These are phyloP conservation scores for Fusarium sp. DNA, from an alignment of 2,329 filamentous ascomycete species.

Conservation along the genomic window DNA sequence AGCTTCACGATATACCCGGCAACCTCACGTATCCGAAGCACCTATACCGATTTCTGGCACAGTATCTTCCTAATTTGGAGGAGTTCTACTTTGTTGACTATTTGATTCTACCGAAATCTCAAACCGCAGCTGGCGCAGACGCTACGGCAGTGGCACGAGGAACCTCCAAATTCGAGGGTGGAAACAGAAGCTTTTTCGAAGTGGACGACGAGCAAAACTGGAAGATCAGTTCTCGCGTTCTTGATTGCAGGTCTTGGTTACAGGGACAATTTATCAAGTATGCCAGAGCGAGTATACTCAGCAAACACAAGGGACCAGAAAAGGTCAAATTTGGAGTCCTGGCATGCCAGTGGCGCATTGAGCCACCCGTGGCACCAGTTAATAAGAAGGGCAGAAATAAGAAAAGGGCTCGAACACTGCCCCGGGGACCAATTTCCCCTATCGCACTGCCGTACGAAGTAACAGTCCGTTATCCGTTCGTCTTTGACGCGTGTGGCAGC, in stretches of 20 bases:
- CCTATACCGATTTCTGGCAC: slow-evolving; percentile 57
- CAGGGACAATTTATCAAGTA: slow-evolving; percentile 53
- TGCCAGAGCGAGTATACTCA: slow-evolving; percentile 49
- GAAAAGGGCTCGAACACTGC: slow-evolving; percentile 33
- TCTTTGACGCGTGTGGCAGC: slow-evolving; percentile 36
- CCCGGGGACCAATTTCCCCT: not conserved
- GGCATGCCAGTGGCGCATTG: slow-evolving; percentile 55
- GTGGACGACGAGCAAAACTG: slow-evolving; percentile 49
- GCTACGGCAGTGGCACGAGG: slow-evolving; percentile 4
- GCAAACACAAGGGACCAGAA: slow-evolving; percentile 49
- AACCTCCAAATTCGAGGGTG: slow-evolving; percentile 28
- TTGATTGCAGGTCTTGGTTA: slow-evolving; percentile 54
- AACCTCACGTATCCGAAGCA: slow-evolving; percentile 52
- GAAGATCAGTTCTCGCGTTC: slow-evolving; percentile 51
- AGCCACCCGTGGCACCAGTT: slow-evolving; percentile 25
- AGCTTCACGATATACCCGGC: slow-evolving; percentile 43
- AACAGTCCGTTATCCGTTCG: slow-evolving; percentile 32
- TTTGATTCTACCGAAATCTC: slow-evolving; percentile 50
- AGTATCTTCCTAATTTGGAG: slow-evolving; percentile 56
- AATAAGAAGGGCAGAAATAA: slow-evolving; percentile 47
- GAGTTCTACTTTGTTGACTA: slow-evolving; percentile 60
- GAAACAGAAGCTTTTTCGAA: slow-evolving; percentile 50
- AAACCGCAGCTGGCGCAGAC: not conserved
- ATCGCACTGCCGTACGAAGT: slow-evolving; percentile 6
- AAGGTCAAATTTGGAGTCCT: slow-evolving; percentile 56